A percentile compares a stretch with the other conserved stretches of the same genome.
These are phyloP conservation scores for Leccinum sublutescens DNA, from an alignment of 768 basidiomycete species.

Conservation along the genomic window DNA sequence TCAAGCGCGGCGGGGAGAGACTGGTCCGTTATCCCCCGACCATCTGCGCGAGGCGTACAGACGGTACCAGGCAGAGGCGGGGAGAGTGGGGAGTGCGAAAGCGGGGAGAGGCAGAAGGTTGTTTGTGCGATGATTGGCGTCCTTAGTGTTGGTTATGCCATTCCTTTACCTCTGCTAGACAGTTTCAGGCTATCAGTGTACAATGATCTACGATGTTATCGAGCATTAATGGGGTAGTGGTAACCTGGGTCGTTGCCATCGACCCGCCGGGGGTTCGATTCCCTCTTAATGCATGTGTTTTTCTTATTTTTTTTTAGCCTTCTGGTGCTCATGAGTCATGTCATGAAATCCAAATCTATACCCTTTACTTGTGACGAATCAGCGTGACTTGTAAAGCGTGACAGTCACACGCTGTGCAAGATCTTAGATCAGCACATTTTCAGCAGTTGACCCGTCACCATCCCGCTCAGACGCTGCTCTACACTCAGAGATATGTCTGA, in stretches of 20 bases:
- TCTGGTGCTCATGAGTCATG: too few relatives aligned
- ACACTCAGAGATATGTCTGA: conserved; percentile 12
- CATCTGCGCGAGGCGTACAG: conserved; percentile 89
- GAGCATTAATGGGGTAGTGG: conserved; percentile 49
- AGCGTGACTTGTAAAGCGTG: background rate
- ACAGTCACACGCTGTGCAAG: conserved; percentile 1
- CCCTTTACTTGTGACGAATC: too few relatives aligned
- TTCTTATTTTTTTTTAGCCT: background rate
- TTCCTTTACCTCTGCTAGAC: background rate
- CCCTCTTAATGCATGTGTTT: conserved; percentile 35
- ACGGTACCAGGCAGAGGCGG: conserved; percentile 77
- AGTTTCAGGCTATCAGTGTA: background rate
- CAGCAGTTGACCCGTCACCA: conserved; percentile 3
- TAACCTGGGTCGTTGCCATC: conserved; percentile 71
- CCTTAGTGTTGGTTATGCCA: background rate
- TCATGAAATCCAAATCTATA: too few relatives aligned
- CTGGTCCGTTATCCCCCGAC: conserved; percentile 81
- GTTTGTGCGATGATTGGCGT: conserved; percentile 54
- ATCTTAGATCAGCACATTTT: conserved; percentile 19
- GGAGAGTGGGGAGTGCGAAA: conserved; percentile 74
- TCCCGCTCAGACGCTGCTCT: background rate
- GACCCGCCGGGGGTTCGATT: conserved; percentile 87
- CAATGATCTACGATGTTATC: background rate
- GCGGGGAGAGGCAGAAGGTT: conserved; percentile 68
- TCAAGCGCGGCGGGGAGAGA: conserved; percentile 68